Conservation (phyloP, 805 yeast genomes). For the Candida easanensis region DNA sequence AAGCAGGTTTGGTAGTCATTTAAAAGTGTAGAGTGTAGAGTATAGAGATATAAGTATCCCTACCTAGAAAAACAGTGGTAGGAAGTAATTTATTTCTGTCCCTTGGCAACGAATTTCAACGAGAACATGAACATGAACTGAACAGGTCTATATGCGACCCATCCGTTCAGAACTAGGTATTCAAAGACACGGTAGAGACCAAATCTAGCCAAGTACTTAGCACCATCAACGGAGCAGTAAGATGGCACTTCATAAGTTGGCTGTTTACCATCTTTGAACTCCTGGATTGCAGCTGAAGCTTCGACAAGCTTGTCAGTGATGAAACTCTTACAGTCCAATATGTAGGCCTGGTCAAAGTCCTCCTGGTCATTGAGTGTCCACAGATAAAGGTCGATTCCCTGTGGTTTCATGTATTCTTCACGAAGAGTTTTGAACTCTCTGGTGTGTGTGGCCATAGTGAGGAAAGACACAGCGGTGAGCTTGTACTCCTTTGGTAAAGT, state of each 20-base stretch:
- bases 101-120: constrained; percentile 10
- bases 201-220: constrained; percentile 5
- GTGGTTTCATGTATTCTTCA: constrained; percentile 29
- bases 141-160: constrained; percentile 11
- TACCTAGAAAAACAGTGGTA: neutral
- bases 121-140: constrained; percentile 3
- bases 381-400: constrained; percentile 38
- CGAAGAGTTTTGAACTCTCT: constrained; percentile 29
- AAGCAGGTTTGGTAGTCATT: no score
- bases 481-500: constrained; percentile 39
- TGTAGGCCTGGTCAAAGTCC: constrained; percentile 36
- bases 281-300: constrained; percentile 12
- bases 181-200: constrained; percentile 22
- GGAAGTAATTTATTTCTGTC: constrained; percentile 6
- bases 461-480: constrained; percentile 53
- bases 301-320: constrained; percentile 39
- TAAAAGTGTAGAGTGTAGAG: no score
- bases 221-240: constrained; percentile 8
- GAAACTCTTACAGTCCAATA: constrained; percentile 36
- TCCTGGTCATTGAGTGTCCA: constrained; percentile 51
- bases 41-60: no score
- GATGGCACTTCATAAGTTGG: constrained; percentile 4
- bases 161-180: constrained; percentile 15
- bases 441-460: constrained; percentile 45
- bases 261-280: constrained; percentile 7